Evolutionary conservation across 2,329 filamentous ascomycete species (phyloP), one percentile per base, ranked within the genome.

Genomic region (Tricladium varicosporioides): DNA sequence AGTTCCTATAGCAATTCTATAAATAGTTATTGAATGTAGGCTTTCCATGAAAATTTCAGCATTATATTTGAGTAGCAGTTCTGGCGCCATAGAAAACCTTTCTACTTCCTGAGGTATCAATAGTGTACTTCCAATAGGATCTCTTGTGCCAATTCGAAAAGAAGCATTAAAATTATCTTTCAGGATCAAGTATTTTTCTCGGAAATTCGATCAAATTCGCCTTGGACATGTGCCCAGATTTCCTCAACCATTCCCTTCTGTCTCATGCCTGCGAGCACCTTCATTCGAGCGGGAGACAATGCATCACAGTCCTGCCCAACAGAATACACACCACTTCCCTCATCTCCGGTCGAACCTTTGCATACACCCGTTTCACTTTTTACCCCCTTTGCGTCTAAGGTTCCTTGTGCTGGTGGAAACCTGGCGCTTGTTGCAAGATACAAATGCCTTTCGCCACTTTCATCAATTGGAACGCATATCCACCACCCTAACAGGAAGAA

Each of bases 361-460:
- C 66, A 66, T 19, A 65, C 44, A 2, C 8, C 49, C 13, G 62
- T 16, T 18, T 51, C 58, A 5, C 52, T 62, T 7, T 10, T 50
- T 32, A 69, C 42, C 8, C 62, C 55, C 0, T 70, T 65, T 2
- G 65, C 66, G 33, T 51, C 45, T 2, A 36, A 45, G 11, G 58
- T 60, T 0, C 47, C 55, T 18, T 53, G 45, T 13, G 15, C 18
- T 9, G 53, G 51, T 2, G 65, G 42, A 59, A 67, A 74, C 42
- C 60, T 63, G 5, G 67, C 69, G 58, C 71, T 73, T 5, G 72
- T 75, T 4, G 65, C 66, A 2, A 71, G 51, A 54, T 67, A 74
- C 19, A 73, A 42, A 60, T 74, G 70, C 5, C 72, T 60, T 58
- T 73, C 70, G 15, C 72, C 73, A 36, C 59, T 65, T 53, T 74